Conservation (phyloP, 2,329 filamentous ascomycete genomes). For the Curvularia spicifera region DNA sequence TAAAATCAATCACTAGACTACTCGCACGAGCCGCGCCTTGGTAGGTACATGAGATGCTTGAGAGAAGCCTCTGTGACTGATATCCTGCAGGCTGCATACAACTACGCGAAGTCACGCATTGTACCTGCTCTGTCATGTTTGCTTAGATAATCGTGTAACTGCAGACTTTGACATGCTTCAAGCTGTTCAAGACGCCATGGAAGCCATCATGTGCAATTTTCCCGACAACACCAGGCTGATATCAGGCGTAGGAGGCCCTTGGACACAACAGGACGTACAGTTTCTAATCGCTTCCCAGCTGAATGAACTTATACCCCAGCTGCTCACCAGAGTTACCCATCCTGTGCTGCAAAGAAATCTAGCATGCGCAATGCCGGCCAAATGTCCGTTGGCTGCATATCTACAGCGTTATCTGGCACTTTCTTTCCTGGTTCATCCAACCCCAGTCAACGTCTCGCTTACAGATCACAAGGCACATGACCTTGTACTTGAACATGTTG, state of each 20-base stretch:
- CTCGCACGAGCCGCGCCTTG: constrained; percentile 34
- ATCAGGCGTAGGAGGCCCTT: constrained; percentile 31
- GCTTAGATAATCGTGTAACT: constrained; percentile 43
- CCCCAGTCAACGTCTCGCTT: constrained; percentile 33
- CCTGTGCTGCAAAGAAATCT: constrained; percentile 63
- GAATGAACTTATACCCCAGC: constrained; percentile 28
- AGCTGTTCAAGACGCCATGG: constrained; percentile 43
- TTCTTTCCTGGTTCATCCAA: constrained; percentile 62
- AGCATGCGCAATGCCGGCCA: constrained; percentile 65
- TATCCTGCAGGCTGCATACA: constrained; percentile 25
- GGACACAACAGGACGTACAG: constrained; percentile 19
- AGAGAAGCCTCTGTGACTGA: constrained; percentile 9
- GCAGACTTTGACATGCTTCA: constrained; percentile 24
- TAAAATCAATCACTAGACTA: constrained; percentile 33
- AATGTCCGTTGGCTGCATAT: constrained; percentile 60
- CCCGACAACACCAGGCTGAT: constrained; percentile 29
- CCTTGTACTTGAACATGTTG: constrained; percentile 39
- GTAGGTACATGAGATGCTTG: constrained; percentile 23
- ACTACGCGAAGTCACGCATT: constrained; percentile 34
- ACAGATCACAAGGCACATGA: constrained; percentile 26
- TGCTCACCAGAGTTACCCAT: constrained; percentile 52
- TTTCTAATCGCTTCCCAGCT: constrained; percentile 37
- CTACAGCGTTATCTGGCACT: constrained; percentile 71
- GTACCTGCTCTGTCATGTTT: constrained; percentile 36
- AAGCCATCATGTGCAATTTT: constrained; percentile 40